Conservation (phyloP, 2,329 filamentous ascomycete species). For the Paecilomyces sp. region DNA sequence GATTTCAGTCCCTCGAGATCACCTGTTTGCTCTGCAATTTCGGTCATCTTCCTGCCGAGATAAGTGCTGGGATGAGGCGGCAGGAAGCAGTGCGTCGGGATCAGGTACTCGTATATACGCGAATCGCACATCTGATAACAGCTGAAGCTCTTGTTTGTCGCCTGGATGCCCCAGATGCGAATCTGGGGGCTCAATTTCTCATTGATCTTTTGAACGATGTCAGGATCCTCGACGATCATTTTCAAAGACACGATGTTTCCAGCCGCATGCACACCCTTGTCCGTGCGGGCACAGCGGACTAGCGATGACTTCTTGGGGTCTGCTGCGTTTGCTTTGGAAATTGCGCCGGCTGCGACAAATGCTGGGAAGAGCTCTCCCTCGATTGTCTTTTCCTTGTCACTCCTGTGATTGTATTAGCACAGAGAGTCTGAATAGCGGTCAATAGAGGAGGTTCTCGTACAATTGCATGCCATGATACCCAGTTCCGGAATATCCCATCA, state of each 20-base stretch:
- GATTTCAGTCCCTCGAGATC: slow-evolving; percentile 61
- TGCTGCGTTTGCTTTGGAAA: slow-evolving; percentile 93
- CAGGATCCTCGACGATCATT: slow-evolving; percentile 84
- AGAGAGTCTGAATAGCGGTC: neutral
- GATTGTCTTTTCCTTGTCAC: slow-evolving; percentile 73
- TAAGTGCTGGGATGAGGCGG: slow-evolving; percentile 87
- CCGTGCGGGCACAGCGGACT: slow-evolving; percentile 87
- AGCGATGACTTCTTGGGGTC: slow-evolving; percentile 95
- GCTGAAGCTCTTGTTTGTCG: slow-evolving; percentile 85
- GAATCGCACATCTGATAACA: slow-evolving; percentile 94
- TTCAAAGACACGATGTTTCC: slow-evolving; percentile 94
- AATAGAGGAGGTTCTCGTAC: slow-evolving; percentile 17
- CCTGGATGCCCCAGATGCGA: slow-evolving; percentile 85
- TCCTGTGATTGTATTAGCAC: slow-evolving; percentile 22
- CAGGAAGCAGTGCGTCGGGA: slow-evolving; percentile 86
- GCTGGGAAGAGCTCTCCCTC: slow-evolving; percentile 92
- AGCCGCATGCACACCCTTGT: slow-evolving; percentile 95
- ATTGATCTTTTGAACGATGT: slow-evolving; percentile 90
- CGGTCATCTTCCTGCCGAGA: slow-evolving; percentile 74
- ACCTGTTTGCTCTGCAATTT: slow-evolving; percentile 65
- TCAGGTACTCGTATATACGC: slow-evolving; percentile 93
- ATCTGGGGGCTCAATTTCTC: slow-evolving; percentile 78
- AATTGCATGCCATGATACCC: slow-evolving; percentile 98
- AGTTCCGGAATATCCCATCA: slow-evolving; percentile 92
- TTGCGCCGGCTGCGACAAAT: slow-evolving; percentile 83